Base-by-base conservation (phyloP, 1,284 basidiomycete genomes). In the Sphagnurus paluster region DNA sequence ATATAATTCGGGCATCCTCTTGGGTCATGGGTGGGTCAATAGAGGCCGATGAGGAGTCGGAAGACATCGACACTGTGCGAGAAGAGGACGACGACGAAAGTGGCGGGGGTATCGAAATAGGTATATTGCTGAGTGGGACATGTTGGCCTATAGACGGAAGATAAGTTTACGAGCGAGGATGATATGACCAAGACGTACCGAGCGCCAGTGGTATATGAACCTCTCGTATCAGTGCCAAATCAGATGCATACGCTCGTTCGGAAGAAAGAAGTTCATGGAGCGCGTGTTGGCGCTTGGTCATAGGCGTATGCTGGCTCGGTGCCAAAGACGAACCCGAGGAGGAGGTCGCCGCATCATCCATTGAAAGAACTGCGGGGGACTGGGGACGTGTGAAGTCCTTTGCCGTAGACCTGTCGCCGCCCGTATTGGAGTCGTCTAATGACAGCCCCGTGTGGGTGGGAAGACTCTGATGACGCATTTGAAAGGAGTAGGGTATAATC, bases 221-320 rank as follows among this genome's bases (percentile, higher is more conserved):
- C 56, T 93, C 88, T 37, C 87, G 76, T 43, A 97, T 82, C 39
- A 97, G 74, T 2, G 86, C 85, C 16, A 98, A 75, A 70, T 98
- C 94, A 8, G 82, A 85, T 1, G 93, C 90, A 66, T 96, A 96
- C 0, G 88, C 84, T 21, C 87, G 75, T 63, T 98, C 94, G 16
- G 91, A 93, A 9, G 81, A 79, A 34, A 92, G 76, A 17, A 95
- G 74, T 60, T 98, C 94, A 38, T 85, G 79, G 26, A 98, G 71
- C 1, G 93, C 87, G 61, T 96, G 88, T 19, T 84, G 76, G 20
- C 94, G 82, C 68, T 93, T 95, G 14, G 88, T 70, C 59, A 75
- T 59, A 35, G 60, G 55, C 14, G 51, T 33, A 35, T 55, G 56
- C 28, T 45, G 51, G 19, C 25, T 26, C 25, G 25, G 30, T 6